phyloP scores from a whole-genome alignment of 179 eudicot species.

The Silene noctiflora region DNA sequence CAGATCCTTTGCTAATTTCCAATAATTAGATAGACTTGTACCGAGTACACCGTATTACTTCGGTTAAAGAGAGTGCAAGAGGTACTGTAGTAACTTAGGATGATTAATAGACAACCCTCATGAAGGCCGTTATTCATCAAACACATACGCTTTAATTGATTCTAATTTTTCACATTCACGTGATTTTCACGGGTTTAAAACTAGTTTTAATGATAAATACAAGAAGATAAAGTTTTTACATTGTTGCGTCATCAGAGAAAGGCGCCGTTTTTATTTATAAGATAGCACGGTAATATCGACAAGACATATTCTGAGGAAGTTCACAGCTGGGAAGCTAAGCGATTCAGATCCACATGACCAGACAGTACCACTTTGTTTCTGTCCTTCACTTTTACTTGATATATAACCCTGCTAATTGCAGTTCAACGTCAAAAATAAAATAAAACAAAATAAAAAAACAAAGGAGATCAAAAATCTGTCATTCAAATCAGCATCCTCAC shows the following conservation, averaged over 20 bases:
- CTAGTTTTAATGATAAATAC: neutral
- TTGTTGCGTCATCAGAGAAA: neutral
- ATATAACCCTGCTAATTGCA: constrained; percentile 63
- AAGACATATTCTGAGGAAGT: neutral
- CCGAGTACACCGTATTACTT: neutral
- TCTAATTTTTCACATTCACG: no score
- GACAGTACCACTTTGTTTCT: constrained; percentile 67
- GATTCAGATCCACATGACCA: constrained; percentile 65
- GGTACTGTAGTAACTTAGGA: no score
- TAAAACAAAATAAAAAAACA: neutral
- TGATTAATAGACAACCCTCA: no score
- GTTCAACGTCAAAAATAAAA: constrained; percentile 9
- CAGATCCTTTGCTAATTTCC: neutral
- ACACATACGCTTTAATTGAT: no score
- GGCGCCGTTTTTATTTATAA: neutral
- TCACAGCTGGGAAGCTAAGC: constrained; percentile 56
- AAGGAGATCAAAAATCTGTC: neutral
- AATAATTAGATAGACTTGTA: no score
- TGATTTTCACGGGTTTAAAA: neutral
- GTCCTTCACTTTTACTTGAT: constrained; percentile 87
- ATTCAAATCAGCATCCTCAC: constrained; percentile 30
- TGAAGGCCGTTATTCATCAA: no score
- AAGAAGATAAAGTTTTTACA: neutral
- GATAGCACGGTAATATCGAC: neutral
- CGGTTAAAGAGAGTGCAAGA: no score